Evolutionary conservation across 257 asterid species (phyloP).

Genomic region (Capsicum baccatum): DNA sequence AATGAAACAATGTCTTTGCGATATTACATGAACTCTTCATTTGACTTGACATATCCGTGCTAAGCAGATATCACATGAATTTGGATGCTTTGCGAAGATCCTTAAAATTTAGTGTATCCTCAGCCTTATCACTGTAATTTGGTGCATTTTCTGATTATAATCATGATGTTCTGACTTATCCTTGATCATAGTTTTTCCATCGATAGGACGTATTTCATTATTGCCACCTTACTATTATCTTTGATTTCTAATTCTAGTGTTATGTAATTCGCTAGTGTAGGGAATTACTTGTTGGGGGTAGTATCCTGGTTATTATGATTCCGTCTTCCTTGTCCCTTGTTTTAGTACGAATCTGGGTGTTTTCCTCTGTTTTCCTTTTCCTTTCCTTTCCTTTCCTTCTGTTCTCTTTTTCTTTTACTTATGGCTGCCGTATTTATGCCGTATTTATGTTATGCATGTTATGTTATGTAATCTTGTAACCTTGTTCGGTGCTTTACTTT

Average conservation of each 20-base stretch:
- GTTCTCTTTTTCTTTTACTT: no score
- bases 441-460: no score
- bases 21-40: constrained; percentile 19
- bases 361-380: no score
- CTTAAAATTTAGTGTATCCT: neutral
- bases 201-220: neutral
- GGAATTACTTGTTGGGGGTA: no score
- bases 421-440: no score
- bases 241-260: neutral
- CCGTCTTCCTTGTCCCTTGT: no score
- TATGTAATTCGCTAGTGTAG: no score
- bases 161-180: constrained; percentile 13
- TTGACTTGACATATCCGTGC: constrained; percentile 22
- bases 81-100: constrained; percentile 6
- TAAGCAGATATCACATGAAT: neutral
- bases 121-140: neutral
- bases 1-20: neutral
- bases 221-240: neutral
- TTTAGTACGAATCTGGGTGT: no score
- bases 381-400: no score
- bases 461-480: no score
- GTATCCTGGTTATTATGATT: no score
- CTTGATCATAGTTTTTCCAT: neutral
- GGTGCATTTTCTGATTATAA: constrained; percentile 6
- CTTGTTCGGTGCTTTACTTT: no score